Conservation (phyloP, 768 basidiomycete genomes). For the Sarcomyxa edulis region DNA sequence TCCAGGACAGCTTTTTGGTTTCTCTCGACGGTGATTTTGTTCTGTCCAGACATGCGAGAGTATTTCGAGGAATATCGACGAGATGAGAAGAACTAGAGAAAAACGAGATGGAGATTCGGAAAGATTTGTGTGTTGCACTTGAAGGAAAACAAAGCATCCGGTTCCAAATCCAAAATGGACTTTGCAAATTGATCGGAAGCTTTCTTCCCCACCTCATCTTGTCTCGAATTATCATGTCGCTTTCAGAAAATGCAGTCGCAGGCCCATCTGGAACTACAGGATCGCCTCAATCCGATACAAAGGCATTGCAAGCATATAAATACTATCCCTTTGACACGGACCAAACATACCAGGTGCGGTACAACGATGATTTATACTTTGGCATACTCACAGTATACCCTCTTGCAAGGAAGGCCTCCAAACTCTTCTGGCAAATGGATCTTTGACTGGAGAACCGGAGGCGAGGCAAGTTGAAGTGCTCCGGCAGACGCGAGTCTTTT, state of each 20-base stretch:
- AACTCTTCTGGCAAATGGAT: constrained; percentile 42
- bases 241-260: no score
- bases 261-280: no score
- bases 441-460: constrained; percentile 26
- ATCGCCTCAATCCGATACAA: no score
- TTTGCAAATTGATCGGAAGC: no score
- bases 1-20: constrained; percentile 66
- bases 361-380: not conserved
- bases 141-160: no score
- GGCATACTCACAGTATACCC: constrained; percentile 8
- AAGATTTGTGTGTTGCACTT: no score
- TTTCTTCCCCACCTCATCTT: no score
- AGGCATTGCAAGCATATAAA: constrained; percentile 31
- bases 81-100: no score
- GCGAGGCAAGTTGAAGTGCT: constrained; percentile 42
- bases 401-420: constrained; percentile 59
- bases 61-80: no score
- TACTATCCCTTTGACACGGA: constrained; percentile 53
- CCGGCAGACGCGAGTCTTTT: constrained; percentile 57
- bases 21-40: constrained; percentile 59
- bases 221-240: no score
- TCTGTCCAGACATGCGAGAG: constrained; percentile 30
- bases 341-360: constrained; percentile 51
- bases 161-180: no score
- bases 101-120: no score